Evolutionary conservation across 208 protist species (phyloP).

Genomic region (Leishmania arabica): DNA sequence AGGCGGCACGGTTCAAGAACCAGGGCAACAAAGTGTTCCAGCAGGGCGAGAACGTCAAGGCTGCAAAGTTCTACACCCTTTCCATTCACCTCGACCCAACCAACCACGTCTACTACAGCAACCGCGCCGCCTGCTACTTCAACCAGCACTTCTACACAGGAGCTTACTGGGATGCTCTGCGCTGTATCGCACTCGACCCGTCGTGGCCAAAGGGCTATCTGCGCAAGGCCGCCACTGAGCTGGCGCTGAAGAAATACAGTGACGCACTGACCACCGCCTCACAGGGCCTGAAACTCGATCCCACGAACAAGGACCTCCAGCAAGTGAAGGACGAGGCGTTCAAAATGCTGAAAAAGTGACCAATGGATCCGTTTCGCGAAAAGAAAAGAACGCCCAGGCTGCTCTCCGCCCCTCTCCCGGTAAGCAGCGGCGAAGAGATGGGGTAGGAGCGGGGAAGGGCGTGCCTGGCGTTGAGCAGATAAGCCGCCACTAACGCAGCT

Average conservation of each 20-base stretch:
- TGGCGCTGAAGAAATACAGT: slow-evolving; percentile 65
- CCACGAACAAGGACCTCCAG: slow-evolving; percentile 67
- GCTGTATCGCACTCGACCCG: slow-evolving; percentile 83
- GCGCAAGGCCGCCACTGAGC: slow-evolving; percentile 79
- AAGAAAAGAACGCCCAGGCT: not conserved
- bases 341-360: slow-evolving; percentile 46
- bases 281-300: slow-evolving; percentile 66
- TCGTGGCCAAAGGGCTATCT: slow-evolving; percentile 94
- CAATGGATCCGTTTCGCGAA: too few relatives aligned
- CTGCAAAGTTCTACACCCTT: slow-evolving; percentile 91
- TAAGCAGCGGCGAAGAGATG: not conserved
- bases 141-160: slow-evolving; percentile 80
- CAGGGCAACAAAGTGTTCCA: slow-evolving; percentile 92
- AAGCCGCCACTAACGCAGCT: not conserved
- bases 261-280: slow-evolving; percentile 64
- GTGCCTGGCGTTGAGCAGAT: not conserved
- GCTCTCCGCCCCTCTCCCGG: too few relatives aligned
- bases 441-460: not conserved
- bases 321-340: slow-evolving; percentile 66
- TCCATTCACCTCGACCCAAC: slow-evolving; percentile 87
- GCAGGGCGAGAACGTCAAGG: slow-evolving; percentile 88
- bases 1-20: slow-evolving; percentile 75
- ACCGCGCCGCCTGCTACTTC: slow-evolving; percentile 92
- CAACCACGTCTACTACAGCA: slow-evolving; percentile 93
- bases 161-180: slow-evolving; percentile 89